Conservation (phyloP, 495 filamentous ascomycete genomes). For the Penicillium subrubescens region DNA sequence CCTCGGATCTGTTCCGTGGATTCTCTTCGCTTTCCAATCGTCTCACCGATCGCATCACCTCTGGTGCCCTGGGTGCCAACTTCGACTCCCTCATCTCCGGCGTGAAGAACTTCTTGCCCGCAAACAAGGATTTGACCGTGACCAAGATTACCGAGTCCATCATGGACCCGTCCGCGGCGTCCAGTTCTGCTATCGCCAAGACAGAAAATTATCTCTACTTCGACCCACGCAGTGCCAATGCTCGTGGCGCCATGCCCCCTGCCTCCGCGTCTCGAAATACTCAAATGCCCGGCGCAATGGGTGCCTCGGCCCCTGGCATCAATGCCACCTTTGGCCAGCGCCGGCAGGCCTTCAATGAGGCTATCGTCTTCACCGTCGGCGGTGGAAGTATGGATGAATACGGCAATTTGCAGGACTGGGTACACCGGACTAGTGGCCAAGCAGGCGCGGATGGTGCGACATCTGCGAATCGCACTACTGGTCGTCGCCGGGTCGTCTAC, state of each 20-base stretch:
- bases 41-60: constrained; percentile 90
- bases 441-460: constrained; percentile 48
- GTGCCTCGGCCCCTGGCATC: constrained; percentile 59
- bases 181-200: constrained; percentile 89
- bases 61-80: constrained; percentile 84
- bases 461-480: constrained; percentile 44
- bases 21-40: constrained; percentile 88
- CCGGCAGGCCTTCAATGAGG: constrained; percentile 91
- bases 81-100: constrained; percentile 96
- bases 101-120: constrained; percentile 97
- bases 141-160: constrained; percentile 98
- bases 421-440: constrained; percentile 67
- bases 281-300: constrained; percentile 47
- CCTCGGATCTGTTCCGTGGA: constrained; percentile 78
- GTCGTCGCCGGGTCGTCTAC: constrained; percentile 82
- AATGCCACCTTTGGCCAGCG: constrained; percentile 91
- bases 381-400: constrained; percentile 99
- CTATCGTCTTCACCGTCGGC: constrained; percentile 95
- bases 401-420: constrained; percentile 97
- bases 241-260: constrained; percentile 86
- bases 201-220: constrained; percentile 99
- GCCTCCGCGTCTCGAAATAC: constrained; percentile 58
- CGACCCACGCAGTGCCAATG: constrained; percentile 90
- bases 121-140: constrained; percentile 90
- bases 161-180: constrained; percentile 92